These are phyloP conservation scores for Suillus paluster DNA, from an alignment of 768 basidiomycete species.

Conservation along the genomic window DNA sequence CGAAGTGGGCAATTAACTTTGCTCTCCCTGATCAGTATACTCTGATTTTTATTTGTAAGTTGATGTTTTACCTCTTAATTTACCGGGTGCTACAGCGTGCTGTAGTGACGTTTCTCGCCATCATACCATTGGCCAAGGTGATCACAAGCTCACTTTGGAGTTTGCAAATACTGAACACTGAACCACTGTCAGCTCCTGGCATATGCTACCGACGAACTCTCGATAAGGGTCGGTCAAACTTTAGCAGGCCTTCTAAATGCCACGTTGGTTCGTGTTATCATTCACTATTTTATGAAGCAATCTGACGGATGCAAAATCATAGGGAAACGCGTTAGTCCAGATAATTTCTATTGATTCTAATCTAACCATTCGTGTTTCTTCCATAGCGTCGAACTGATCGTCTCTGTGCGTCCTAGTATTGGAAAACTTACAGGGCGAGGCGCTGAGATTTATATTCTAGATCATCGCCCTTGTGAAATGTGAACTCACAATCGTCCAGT, in stretches of 20 bases:
- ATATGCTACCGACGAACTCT: conserved; percentile 86
- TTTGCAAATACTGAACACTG: conserved; percentile 3
- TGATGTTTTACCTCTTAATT: background rate
- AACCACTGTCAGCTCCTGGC: conserved; percentile 58
- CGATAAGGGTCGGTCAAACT: conserved; percentile 81
- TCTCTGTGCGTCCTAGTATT: conserved; percentile 57
- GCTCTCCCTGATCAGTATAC: conserved; percentile 55
- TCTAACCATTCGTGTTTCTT: background rate
- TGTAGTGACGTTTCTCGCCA: conserved; percentile 79
- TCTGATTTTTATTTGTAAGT: conserved; percentile 74
- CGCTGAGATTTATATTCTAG: conserved; percentile 36
- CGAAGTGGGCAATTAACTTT: conserved; percentile 77
- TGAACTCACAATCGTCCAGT: conserved; percentile 80
- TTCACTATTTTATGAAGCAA: conserved; percentile 5
- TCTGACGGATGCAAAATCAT: conserved; percentile 1
- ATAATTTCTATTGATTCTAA: background rate
- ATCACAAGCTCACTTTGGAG: background rate
- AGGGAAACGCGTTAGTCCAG: conserved; percentile 39
- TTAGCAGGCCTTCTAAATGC: conserved; percentile 86
- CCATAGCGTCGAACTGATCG: conserved; percentile 59
- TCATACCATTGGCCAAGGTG: conserved; percentile 85
- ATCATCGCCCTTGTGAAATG: conserved; percentile 84
- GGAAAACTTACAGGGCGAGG: background rate
- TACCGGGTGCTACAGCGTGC: background rate
- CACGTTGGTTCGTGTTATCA: conserved; percentile 60